These are phyloP conservation scores for Trifolium repens DNA, from an alignment of 306 rosid genomes.

Conservation along the genomic window DNA sequence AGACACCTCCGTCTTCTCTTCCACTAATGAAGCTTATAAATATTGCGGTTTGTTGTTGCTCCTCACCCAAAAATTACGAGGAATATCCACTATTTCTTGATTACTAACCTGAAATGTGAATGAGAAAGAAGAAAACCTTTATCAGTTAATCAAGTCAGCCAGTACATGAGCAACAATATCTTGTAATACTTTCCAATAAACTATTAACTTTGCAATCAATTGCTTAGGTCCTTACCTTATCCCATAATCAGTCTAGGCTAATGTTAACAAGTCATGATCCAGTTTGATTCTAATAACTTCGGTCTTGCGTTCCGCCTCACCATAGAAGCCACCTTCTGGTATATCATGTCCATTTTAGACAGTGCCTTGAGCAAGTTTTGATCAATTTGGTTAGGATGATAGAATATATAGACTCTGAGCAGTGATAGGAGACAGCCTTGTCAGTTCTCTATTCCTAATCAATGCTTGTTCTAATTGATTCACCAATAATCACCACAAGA, in stretches of 20 bases:
- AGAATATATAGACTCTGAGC: not conserved
- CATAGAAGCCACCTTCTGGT: not conserved
- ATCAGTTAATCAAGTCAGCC: not conserved
- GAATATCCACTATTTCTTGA: not conserved
- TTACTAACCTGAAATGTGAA: not conserved
- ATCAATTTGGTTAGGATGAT: not conserved
- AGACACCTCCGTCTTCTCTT: no score
- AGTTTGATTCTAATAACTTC: not conserved
- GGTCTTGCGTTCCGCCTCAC: not conserved
- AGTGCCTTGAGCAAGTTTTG: not conserved
- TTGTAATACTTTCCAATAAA: not conserved
- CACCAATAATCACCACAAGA: slow-evolving; percentile 94
- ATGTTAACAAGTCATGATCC: not conserved
- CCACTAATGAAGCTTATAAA: no score
- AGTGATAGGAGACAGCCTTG: not conserved
- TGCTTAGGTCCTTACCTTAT: not conserved
- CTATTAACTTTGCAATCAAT: not conserved
- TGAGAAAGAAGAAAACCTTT: not conserved
- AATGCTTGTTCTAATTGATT: not conserved
- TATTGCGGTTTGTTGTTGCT: not conserved
- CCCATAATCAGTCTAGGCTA: not conserved
- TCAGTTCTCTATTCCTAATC: not conserved
- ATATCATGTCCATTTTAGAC: not conserved
- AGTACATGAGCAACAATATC: not conserved
- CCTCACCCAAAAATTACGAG: not conserved